A percentile compares a stretch with the other conserved stretches of the same genome.
These are phyloP conservation scores for Pulveroboletus ravenelii DNA, from an alignment of 768 basidiomycete genomes.

Conservation along the genomic window DNA sequence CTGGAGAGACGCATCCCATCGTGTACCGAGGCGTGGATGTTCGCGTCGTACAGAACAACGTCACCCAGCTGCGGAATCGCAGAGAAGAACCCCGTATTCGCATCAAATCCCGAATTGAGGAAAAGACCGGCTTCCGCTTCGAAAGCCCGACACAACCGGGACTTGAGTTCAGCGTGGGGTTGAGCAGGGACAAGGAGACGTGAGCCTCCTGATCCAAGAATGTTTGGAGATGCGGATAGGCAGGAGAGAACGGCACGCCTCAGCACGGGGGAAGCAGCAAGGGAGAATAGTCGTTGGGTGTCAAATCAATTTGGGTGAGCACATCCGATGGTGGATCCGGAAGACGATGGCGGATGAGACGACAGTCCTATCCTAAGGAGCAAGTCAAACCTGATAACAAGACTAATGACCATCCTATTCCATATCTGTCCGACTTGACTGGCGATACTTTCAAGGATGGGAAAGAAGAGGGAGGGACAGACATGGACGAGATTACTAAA, in stretches of 20 bases:
- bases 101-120: constrained; percentile 93
- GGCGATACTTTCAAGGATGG: no score
- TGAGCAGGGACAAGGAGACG: constrained; percentile 66
- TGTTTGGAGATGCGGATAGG: constrained; percentile 44
- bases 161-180: constrained; percentile 65
- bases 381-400: no score
- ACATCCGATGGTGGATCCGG: constrained; percentile 47
- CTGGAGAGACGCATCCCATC: constrained; percentile 79
- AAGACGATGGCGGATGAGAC: constrained; percentile 66
- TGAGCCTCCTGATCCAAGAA: constrained; percentile 86
- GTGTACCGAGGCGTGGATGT: constrained; percentile 88
- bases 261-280: constrained; percentile 56
- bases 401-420: no score
- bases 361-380: no score
- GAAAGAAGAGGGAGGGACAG: no score
- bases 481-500: no score
- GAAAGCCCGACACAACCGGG: constrained; percentile 63
- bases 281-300: constrained; percentile 91
- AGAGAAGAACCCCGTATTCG: constrained; percentile 84
- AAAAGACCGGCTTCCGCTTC: constrained; percentile 60
- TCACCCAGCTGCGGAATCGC: constrained; percentile 76
- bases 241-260: constrained; percentile 55
- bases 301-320: constrained; percentile 52
- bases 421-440: no score
- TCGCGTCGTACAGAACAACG: constrained; percentile 75